Evolutionary conservation across 2,329 filamentous ascomycete species (phyloP).

Genomic region (Hypoxylon sp.): DNA sequence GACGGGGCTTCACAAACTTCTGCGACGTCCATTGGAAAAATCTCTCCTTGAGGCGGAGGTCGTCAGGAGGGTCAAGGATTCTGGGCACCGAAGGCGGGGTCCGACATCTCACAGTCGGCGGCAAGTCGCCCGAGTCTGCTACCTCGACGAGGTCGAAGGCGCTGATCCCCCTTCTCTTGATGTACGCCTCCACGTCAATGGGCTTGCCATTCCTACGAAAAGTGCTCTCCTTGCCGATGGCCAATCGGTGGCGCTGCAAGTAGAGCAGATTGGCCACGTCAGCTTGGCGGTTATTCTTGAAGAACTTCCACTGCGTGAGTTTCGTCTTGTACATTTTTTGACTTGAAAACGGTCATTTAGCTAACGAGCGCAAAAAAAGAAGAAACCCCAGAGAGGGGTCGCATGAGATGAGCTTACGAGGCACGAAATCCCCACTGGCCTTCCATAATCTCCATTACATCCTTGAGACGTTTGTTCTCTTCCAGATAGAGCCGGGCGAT

Average conservation of each 20-base stretch:
- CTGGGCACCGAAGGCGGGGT: conserved; percentile 37
- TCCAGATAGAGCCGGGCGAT: conserved; percentile 42
- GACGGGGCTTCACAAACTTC: conserved; percentile 32
- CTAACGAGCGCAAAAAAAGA: conserved; percentile 15
- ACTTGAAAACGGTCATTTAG: conserved; percentile 31
- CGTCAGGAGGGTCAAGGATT: conserved; percentile 37
- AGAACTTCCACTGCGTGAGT: conserved; percentile 45
- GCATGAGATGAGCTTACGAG: conserved; percentile 41
- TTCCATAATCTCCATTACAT: conserved; percentile 43
- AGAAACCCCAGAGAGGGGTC: conserved; percentile 12
- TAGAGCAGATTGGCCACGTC: conserved; percentile 43
- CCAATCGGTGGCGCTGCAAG: conserved; percentile 37
- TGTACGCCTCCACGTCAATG: conserved; percentile 41
- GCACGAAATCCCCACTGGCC: conserved; percentile 39
- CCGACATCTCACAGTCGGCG: conserved; percentile 40
- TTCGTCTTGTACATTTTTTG: conserved; percentile 47
- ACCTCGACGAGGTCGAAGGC: conserved; percentile 39
- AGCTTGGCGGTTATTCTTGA: conserved; percentile 44
- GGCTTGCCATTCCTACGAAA: conserved; percentile 42
- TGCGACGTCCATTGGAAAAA: conserved; percentile 40
- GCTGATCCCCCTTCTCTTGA: conserved; percentile 42
- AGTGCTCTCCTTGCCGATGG: conserved; percentile 42
- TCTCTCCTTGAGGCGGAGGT: conserved; percentile 39
- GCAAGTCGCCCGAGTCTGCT: conserved; percentile 38
- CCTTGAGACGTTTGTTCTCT: conserved; percentile 43